phyloP scores from a whole-genome alignment of 2,329 filamentous ascomycete genomes.

The Pseudomassariella vexata region DNA sequence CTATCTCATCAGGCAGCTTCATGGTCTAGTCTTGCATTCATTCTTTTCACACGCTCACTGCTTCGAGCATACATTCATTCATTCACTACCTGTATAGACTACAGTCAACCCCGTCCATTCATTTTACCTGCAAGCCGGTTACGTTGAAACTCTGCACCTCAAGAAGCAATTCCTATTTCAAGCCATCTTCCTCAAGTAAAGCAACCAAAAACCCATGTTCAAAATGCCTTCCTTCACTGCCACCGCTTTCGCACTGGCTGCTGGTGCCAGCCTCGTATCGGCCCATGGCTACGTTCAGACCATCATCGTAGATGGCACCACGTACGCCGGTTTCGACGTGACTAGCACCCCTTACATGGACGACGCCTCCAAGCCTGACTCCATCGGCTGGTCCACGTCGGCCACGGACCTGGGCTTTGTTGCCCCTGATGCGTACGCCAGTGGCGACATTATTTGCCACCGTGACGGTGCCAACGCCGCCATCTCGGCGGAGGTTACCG shows the following conservation, averaged over 20 bases:
- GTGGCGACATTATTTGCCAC: constrained; percentile 44
- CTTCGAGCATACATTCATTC: too few relatives aligned
- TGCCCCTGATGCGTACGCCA: constrained; percentile 34
- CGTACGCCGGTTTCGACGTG: constrained; percentile 12
- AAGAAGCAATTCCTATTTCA: not conserved
- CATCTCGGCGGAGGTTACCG: constrained; percentile 33
- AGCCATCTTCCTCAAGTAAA: not conserved
- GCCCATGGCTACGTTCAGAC: constrained; percentile 25
- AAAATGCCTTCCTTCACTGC: constrained; percentile 8
- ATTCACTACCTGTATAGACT: constrained; percentile 11
- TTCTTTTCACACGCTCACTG: constrained; percentile 9
- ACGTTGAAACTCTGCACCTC: not conserved
- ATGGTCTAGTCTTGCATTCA: constrained; percentile 6
- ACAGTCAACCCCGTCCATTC: constrained; percentile 8
- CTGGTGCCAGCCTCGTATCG: constrained; percentile 17
- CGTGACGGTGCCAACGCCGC: constrained; percentile 31
- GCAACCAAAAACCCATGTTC: not conserved
- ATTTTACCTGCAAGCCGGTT: constrained; percentile 9
- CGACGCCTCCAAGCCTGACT: constrained; percentile 14
- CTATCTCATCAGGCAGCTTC: constrained; percentile 1
- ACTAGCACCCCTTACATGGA: constrained; percentile 14
- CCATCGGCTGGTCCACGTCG: constrained; percentile 25
- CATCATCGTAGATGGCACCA: constrained; percentile 15
- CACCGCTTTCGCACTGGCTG: constrained; percentile 6
- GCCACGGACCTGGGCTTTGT: constrained; percentile 38